Conservation (phyloP, 1,284 basidiomycete species). For the Ceratobasidium sp. region DNA sequence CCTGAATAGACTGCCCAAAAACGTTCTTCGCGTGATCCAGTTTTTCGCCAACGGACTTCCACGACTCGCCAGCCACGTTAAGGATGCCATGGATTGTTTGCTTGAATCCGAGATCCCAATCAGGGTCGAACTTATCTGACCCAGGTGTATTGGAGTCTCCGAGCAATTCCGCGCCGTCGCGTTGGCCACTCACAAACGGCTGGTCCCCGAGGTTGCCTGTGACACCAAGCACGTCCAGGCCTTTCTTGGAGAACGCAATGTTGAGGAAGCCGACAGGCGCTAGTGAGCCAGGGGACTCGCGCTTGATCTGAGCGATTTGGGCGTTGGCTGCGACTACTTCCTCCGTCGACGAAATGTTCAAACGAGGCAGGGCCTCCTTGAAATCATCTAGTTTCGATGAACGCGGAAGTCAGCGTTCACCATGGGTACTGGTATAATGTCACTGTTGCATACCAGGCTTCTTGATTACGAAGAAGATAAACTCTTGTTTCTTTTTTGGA, state of each 20-base stretch:
- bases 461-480: constrained; percentile 15
- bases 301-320: background rate
- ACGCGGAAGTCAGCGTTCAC: background rate
- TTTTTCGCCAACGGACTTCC: background rate
- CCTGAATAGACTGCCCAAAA: constrained; percentile 22
- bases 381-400: background rate
- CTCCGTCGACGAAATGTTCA: background rate
- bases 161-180: constrained; percentile 46
- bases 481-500: constrained; percentile 30
- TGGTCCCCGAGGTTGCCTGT: constrained; percentile 49
- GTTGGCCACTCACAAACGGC: constrained; percentile 49
- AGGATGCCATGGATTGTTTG: constrained; percentile 46
- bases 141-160: constrained; percentile 45
- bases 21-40: constrained; percentile 2
- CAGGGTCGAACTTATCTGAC: constrained; percentile 39
- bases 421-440: background rate
- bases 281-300: background rate
- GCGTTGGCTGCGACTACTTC: constrained; percentile 17
- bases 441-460: constrained; percentile 10
- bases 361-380: background rate
- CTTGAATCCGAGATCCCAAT: constrained; percentile 49
- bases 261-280: constrained; percentile 40
- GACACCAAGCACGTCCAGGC: constrained; percentile 47
- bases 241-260: constrained; percentile 42
- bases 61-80: constrained; percentile 34